Evolutionary conservation across 78 protist genomes (phyloP).

Genomic region (Acrasis kona): DNA sequence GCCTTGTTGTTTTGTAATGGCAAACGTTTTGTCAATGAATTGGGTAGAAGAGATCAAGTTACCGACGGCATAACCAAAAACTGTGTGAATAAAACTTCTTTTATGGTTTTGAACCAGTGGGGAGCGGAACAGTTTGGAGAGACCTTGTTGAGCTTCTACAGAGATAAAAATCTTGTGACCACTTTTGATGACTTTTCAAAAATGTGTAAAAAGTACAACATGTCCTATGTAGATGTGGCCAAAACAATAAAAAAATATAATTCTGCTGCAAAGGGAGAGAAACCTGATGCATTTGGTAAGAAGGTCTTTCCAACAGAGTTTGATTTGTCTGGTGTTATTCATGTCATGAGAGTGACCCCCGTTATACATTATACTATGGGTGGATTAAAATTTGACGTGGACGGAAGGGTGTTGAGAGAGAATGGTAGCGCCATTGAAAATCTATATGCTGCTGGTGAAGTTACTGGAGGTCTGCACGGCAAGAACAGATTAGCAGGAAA

Average conservation of each 20-base stretch:
- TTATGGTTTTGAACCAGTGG: slow-evolving; percentile 7
- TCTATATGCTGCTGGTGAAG: slow-evolving; percentile 76
- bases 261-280: neutral
- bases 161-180: neutral
- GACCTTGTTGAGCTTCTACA: slow-evolving; percentile 24
- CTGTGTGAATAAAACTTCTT: neutral
- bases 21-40: slow-evolving; percentile 57
- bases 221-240: neutral
- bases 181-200: neutral
- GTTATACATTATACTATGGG: slow-evolving; percentile 74
- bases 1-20: slow-evolving; percentile 53
- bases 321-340: slow-evolving; percentile 1
- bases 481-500: slow-evolving; percentile 73
- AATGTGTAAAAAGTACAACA: neutral
- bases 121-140: slow-evolving; percentile 7
- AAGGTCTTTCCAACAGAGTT: slow-evolving; percentile 7
- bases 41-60: slow-evolving; percentile 48
- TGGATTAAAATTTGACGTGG: slow-evolving; percentile 27
- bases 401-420: slow-evolving; percentile 9
- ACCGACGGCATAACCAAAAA: slow-evolving; percentile 32
- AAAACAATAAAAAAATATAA: slow-evolving; percentile 25
- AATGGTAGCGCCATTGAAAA: slow-evolving; percentile 13
- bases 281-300: slow-evolving; percentile 38
- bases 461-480: slow-evolving; percentile 79
- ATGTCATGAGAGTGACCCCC: slow-evolving; percentile 48